These are phyloP conservation scores for Pichia kluyveri DNA, from an alignment of 805 yeast genomes.

Conservation along the genomic window DNA sequence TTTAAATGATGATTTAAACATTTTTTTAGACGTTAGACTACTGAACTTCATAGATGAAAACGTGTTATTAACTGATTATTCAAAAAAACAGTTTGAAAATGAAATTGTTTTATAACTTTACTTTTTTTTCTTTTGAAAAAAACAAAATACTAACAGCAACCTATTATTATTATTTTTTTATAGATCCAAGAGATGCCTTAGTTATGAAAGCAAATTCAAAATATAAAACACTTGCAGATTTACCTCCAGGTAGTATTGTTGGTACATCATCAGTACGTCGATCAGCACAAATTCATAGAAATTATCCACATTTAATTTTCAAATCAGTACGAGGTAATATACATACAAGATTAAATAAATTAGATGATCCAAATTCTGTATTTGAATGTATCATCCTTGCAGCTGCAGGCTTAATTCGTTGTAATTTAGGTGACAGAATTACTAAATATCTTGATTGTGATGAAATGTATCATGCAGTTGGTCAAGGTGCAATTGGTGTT, in stretches of 20 bases:
- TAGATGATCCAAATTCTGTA: conserved; percentile 61
- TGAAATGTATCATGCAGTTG: conserved; percentile 91
- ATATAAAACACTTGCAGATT: conserved; percentile 56
- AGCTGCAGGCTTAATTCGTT: conserved; percentile 80
- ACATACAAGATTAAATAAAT: conserved; percentile 70
- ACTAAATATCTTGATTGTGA: conserved; percentile 61
- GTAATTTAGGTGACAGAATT: conserved; percentile 67
- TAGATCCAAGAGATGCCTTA: conserved; percentile 87
- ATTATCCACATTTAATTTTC: conserved; percentile 67
- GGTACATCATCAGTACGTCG: conserved; percentile 95
- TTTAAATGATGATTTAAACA: conserved; percentile 21
- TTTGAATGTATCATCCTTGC: conserved; percentile 73
- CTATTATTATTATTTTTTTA: not conserved
- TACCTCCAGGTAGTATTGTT: conserved; percentile 79
- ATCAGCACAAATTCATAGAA: conserved; percentile 78
- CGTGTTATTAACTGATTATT: conserved; percentile 14
- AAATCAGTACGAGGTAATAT: conserved; percentile 81
- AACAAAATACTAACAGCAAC: conserved; percentile 7
- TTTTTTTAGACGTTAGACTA: conserved; percentile 31
- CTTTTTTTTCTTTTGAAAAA: too few relatives aligned
- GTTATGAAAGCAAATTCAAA: conserved; percentile 61
- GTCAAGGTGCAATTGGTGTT: conserved; percentile 96
- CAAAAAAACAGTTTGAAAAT: not conserved
- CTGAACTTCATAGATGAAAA: conserved; percentile 26
- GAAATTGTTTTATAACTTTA: too few relatives aligned